Evolutionary conservation across 805 yeast genomes (phyloP).

Genomic region (Maudiozyma pseudohumilis): DNA sequence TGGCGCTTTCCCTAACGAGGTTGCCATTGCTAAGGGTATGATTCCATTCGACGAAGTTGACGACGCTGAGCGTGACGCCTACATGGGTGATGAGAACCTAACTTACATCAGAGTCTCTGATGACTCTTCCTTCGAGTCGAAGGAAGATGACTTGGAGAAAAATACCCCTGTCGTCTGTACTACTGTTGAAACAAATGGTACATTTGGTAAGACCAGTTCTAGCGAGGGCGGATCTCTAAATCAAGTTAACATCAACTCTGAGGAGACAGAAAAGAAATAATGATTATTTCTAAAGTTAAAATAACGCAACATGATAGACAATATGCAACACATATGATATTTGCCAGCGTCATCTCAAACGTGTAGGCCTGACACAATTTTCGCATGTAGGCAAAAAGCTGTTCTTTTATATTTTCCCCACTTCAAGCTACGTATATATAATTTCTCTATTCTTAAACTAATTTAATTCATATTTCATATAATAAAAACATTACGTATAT

Average conservation of each 20-base stretch:
- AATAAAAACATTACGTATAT: background rate
- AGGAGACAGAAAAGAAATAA: too few species aligned
- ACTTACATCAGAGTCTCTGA: conserved; percentile 1
- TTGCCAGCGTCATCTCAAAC: too few species aligned
- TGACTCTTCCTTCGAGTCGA: background rate
- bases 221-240: background rate
- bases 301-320: too few species aligned
- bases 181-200: background rate
- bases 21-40: conserved; percentile 26
- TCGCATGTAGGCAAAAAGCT: too few species aligned
- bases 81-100: conserved; percentile 2
- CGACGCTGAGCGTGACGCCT: conserved; percentile 15
- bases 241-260: background rate
- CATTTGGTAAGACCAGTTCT: background rate
- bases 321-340: too few species aligned
- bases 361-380: too few species aligned
- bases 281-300: too few species aligned
- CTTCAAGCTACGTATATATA: too few species aligned
- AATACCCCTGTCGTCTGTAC: background rate
- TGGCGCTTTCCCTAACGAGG: conserved; percentile 31
- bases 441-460: too few species aligned
- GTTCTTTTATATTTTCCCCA: too few species aligned
- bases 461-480: too few species aligned
- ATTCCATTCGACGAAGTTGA: conserved; percentile 27
- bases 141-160: background rate